Conservation (phyloP, 2,329 filamentous ascomycete genomes). For the Aspergillus nomiae region DNA sequence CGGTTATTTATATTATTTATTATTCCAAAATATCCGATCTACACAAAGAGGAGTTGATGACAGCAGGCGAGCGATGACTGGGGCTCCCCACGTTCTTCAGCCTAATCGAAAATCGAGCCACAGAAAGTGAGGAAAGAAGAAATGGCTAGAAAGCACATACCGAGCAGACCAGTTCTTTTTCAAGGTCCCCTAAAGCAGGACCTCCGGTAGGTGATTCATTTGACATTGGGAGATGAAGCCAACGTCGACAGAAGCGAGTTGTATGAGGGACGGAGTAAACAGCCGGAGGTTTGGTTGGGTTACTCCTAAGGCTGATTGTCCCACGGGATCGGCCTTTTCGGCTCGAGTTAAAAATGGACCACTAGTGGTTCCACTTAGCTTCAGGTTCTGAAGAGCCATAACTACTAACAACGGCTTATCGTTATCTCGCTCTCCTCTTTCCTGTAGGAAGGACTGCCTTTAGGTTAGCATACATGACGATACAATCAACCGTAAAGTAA, state of each 20-base stretch:
- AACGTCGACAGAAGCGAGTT: background rate
- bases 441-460: background rate
- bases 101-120: background rate
- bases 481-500: too few species aligned
- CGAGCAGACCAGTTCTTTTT: slow-evolving; percentile 93
- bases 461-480: too few species aligned
- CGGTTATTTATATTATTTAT: background rate
- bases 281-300: slow-evolving; percentile 1
- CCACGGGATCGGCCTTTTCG: background rate
- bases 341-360: background rate
- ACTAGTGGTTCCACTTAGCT: background rate
- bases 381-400: background rate
- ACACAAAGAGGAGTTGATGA: background rate
- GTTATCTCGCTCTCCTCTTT: background rate
- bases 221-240: slow-evolving; percentile 18
- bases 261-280: background rate
- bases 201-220: slow-evolving; percentile 16
- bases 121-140: slow-evolving; percentile 6
- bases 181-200: slow-evolving; percentile 65
- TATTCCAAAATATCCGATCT: background rate
- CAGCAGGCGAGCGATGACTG: background rate
- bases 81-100: slow-evolving; percentile 1
- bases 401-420: background rate
- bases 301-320: background rate
- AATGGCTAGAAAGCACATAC: slow-evolving; percentile 57